Conservation (phyloP, 768 basidiomycete genomes). For the Pulveroboletus ravenelii region DNA sequence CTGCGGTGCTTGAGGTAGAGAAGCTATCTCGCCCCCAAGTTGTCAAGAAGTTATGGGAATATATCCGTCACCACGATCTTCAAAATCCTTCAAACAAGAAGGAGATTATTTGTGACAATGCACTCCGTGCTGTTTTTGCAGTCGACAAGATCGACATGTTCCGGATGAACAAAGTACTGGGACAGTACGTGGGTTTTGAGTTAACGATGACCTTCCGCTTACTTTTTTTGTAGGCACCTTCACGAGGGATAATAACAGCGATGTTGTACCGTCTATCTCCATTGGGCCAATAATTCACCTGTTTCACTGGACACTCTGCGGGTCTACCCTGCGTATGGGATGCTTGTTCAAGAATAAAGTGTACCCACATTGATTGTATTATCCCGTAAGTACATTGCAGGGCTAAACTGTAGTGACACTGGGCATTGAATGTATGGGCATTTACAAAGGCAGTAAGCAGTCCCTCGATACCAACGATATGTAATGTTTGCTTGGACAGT, state of each 20-base stretch:
- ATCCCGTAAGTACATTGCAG: slow-evolving; percentile 6
- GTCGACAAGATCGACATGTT: slow-evolving; percentile 89
- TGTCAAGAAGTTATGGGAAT: slow-evolving; percentile 86
- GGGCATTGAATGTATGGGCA: neutral
- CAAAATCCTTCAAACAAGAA: slow-evolving; percentile 83
- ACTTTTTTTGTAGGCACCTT: slow-evolving; percentile 24
- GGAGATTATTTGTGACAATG: slow-evolving; percentile 80
- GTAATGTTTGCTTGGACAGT: neutral
- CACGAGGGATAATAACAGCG: slow-evolving; percentile 22
- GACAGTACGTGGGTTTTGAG: slow-evolving; percentile 46
- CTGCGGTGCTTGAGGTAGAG: slow-evolving; percentile 60
- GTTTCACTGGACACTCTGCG: neutral
- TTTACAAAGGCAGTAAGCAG: slow-evolving; percentile 1
- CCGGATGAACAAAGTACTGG: slow-evolving; percentile 88
- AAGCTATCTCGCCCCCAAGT: slow-evolving; percentile 82
- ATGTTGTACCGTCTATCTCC: slow-evolving; percentile 2
- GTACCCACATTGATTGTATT: slow-evolving; percentile 9
- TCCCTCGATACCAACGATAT: neutral
- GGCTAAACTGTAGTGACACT: neutral
- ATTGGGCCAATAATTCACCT: neutral
- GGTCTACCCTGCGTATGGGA: neutral
- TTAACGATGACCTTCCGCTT: neutral
- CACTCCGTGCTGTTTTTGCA: slow-evolving; percentile 69
- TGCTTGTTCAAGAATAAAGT: slow-evolving; percentile 6
- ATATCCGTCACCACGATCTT: slow-evolving; percentile 75